Percentiles rank a stretch among this genome's conserved stretches.
Conservation (phyloP, 2,329 filamentous ascomycete genomes). For the Tolypocladium amazonense region DNA sequence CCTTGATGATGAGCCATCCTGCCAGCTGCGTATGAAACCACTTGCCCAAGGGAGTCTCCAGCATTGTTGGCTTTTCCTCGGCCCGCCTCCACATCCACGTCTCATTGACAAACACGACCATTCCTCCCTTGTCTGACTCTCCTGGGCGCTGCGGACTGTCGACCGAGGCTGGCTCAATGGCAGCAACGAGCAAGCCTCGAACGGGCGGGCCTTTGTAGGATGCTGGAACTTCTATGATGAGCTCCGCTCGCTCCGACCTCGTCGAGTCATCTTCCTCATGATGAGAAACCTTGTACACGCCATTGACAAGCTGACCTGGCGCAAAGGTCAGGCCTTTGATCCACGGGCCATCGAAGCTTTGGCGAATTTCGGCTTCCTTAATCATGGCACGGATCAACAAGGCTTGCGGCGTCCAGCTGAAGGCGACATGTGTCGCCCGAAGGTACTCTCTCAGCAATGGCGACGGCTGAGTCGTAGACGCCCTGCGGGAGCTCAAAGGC, state of each 20-base stretch:
- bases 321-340: slow-evolving; percentile 12
- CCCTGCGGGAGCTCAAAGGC: not conserved
- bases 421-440: slow-evolving; percentile 18
- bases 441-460: slow-evolving; percentile 14
- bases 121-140: not conserved
- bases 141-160: not conserved
- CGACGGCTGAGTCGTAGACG: slow-evolving; percentile 3
- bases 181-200: slow-evolving; percentile 14
- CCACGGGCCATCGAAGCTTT: slow-evolving; percentile 14
- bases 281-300: slow-evolving; percentile 18
- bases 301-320: slow-evolving; percentile 18
- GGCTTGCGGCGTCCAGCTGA: slow-evolving; percentile 21
- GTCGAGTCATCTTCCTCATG: slow-evolving; percentile 4
- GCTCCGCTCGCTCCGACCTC: slow-evolving; percentile 16
- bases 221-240: slow-evolving; percentile 13
- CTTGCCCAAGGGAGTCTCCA: slow-evolving; percentile 16
- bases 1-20: slow-evolving; percentile 17
- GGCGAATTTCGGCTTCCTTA: slow-evolving; percentile 6
- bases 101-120: slow-evolving; percentile 23
- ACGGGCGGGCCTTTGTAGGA: slow-evolving; percentile 12
- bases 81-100: slow-evolving; percentile 26
- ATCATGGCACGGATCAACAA: slow-evolving; percentile 15
- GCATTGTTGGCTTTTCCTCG: slow-evolving; percentile 15
- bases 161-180: slow-evolving; percentile 4
- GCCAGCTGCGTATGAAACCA: slow-evolving; percentile 19